A percentile compares a stretch with the other conserved stretches of the same genome.
Conservation (phyloP, 108 stramenopile genomes). For the Nitzschia palea region DNA sequence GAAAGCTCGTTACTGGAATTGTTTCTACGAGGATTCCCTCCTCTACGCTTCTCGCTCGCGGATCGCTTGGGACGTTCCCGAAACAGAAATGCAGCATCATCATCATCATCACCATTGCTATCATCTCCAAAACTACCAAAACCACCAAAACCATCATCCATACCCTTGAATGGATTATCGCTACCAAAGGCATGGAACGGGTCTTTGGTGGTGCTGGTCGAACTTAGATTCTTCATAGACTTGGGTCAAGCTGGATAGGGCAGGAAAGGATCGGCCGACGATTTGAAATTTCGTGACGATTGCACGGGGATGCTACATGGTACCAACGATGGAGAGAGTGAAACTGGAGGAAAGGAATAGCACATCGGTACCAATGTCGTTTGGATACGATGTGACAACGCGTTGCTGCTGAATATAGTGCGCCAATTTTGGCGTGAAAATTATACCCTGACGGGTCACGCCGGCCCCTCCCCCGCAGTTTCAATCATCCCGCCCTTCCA, state of each 20-base stretch:
- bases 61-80: neutral
- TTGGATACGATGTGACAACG: no score
- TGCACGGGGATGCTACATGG: no score
- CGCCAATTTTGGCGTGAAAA: no score
- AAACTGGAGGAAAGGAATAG: no score
- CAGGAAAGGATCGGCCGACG: neutral
- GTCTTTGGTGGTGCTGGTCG: neutral
- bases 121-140: slow-evolving; percentile 2
- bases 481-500: no score
- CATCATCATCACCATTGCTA: neutral
- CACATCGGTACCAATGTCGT: no score
- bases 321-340: no score
- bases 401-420: no score
- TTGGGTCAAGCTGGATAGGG: neutral
- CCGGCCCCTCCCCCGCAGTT: no score
- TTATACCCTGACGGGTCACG: no score
- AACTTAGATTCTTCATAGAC: slow-evolving; percentile 8
- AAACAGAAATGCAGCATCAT: slow-evolving; percentile 5
- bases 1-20: no score
- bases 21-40: neutral
- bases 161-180: neutral
- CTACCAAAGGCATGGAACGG: neutral
- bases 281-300: neutral
- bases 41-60: neutral
- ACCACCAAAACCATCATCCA: slow-evolving; percentile 13